Evolutionary conservation across 805 yeast genomes (phyloP).

Genomic region (Nakazawaea pomicola): DNA sequence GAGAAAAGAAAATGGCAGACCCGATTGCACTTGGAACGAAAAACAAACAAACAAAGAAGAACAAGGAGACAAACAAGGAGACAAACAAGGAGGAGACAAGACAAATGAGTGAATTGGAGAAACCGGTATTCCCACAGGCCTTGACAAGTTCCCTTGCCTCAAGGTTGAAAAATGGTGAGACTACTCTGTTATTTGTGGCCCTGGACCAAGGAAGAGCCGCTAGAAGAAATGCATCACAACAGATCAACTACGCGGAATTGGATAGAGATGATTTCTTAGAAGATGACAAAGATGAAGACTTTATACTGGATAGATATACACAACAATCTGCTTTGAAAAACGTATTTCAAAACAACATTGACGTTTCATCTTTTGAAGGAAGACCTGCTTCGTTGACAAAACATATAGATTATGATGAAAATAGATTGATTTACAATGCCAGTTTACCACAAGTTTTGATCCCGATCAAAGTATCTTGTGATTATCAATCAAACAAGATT

Average conservation of each 20-base stretch:
- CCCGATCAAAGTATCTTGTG: slow-evolving; percentile 64
- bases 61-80: not conserved
- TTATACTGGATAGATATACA: slow-evolving; percentile 18
- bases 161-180: slow-evolving; percentile 66
- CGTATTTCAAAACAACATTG: slow-evolving; percentile 22
- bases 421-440: slow-evolving; percentile 28
- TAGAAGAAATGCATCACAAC: slow-evolving; percentile 61
- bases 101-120: slow-evolving; percentile 15
- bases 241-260: slow-evolving; percentile 78
- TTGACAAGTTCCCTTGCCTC: slow-evolving; percentile 69
- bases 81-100: not conserved
- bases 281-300: slow-evolving; percentile 21
- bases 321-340: slow-evolving; percentile 8
- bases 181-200: slow-evolving; percentile 66
- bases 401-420: slow-evolving; percentile 27
- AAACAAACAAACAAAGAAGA: not conserved
- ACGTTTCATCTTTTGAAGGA: slow-evolving; percentile 28
- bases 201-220: slow-evolving; percentile 75
- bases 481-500: slow-evolving; percentile 47
- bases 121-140: slow-evolving; percentile 63
- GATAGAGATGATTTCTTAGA: slow-evolving; percentile 53
- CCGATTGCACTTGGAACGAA: too few species aligned
- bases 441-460: slow-evolving; percentile 42
- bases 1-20: too few species aligned
- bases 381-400: slow-evolving; percentile 36